phyloP scores from a whole-genome alignment of 345 rosid genomes.

The Reutealis trisperma region DNA sequence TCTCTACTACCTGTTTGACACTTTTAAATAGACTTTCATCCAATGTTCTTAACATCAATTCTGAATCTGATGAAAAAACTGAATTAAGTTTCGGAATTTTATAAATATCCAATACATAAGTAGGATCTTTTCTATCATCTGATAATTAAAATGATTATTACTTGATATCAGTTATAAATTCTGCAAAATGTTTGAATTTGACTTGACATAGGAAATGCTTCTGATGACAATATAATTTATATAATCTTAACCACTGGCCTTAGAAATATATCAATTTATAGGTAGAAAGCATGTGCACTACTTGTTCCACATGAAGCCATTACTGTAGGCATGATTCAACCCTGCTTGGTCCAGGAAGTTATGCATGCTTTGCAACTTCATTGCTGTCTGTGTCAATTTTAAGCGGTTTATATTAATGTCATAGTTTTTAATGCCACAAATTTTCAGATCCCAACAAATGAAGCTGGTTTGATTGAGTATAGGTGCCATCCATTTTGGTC shows the following conservation, averaged over 20 bases:
- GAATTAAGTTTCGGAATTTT: neutral
- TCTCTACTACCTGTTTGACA: too few species aligned
- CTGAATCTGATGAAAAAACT: neutral
- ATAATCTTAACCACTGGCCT: neutral
- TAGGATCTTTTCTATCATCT: neutral
- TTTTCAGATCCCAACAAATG: constrained; percentile 79
- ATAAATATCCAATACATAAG: too few species aligned
- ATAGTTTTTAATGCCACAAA: neutral
- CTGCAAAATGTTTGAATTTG: neutral
- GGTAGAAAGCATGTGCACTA: neutral
- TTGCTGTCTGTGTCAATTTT: neutral
- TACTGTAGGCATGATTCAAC: neutral
- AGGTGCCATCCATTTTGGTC: constrained; percentile 97
- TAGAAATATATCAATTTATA: neutral
- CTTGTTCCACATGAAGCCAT: neutral
- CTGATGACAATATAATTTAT: neutral
- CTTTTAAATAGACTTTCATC: too few species aligned
- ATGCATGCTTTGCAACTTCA: neutral
- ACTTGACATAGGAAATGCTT: too few species aligned
- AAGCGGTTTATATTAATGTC: neutral
- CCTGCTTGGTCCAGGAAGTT: neutral
- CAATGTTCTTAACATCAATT: neutral
- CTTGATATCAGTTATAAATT: neutral
- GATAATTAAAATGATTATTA: neutral
- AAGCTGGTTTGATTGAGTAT: constrained; percentile 86